Conservation (phyloP, 495 filamentous ascomycete genomes). For the Evansstolkia leycettana region DNA sequence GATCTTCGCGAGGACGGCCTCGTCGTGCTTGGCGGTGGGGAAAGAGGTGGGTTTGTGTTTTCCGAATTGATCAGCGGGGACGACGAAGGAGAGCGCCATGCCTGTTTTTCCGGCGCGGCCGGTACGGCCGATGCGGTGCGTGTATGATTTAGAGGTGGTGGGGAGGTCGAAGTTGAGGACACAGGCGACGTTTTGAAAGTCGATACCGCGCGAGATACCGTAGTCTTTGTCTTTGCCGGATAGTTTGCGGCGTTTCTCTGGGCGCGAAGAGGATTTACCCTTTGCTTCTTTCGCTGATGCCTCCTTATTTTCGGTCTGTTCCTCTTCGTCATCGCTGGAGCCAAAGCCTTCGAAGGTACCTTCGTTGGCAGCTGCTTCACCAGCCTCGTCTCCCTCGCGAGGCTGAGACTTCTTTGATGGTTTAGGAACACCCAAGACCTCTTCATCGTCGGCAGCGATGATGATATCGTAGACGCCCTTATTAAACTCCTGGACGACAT, state of each 20-base stretch:
- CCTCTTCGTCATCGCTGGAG: constrained; percentile 23
- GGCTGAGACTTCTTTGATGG: constrained; percentile 19
- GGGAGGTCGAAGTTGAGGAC: constrained; percentile 98
- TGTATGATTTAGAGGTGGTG: constrained; percentile 78
- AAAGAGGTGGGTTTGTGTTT: constrained; percentile 83
- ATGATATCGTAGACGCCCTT: constrained; percentile 93
- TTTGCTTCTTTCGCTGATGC: constrained; percentile 8
- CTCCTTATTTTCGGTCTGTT: constrained; percentile 15
- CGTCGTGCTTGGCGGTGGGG: constrained; percentile 63
- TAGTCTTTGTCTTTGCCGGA: constrained; percentile 66
- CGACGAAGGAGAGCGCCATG: constrained; percentile 88
- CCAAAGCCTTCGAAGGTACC: constrained; percentile 15
- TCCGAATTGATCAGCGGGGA: constrained; percentile 66
- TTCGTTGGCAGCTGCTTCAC: constrained; percentile 12
- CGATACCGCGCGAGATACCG: constrained; percentile 84
- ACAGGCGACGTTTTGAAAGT: constrained; percentile 89
- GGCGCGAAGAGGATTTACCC: constrained; percentile 10
- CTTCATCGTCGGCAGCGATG: constrained; percentile 88
- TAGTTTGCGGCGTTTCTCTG: constrained; percentile 51
- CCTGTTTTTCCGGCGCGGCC: constrained; percentile 81
- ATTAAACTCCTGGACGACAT: constrained; percentile 96
- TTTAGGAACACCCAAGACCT: constrained; percentile 55
- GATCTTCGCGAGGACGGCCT: constrained; percentile 66
- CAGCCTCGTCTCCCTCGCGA: constrained; percentile 4
- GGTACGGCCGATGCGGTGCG: constrained; percentile 88